Conservation (phyloP, 73 alveolate species). For the Vitrella brassicaformis region DNA sequence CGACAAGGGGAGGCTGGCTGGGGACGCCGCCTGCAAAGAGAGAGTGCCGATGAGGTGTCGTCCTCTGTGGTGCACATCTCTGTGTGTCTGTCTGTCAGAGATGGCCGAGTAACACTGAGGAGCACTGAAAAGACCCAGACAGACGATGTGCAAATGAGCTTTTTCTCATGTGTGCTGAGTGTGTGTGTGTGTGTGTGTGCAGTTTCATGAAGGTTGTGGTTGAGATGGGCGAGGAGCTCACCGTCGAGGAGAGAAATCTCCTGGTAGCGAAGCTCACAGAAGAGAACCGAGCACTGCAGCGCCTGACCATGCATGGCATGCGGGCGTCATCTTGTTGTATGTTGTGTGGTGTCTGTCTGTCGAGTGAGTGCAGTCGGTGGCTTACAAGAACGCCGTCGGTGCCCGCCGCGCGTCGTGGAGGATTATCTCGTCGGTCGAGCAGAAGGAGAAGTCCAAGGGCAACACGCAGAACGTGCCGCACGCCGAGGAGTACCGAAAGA, state of each 20-base stretch:
- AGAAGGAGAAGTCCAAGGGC: slow-evolving; percentile 36
- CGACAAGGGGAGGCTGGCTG: neutral
- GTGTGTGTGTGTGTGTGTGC: neutral
- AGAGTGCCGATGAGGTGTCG: no score
- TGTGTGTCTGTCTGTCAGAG: neutral
- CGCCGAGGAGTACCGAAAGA: slow-evolving; percentile 17
- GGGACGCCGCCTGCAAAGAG: no score
- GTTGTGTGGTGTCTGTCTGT: no score
- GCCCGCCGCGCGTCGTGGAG: slow-evolving; percentile 29
- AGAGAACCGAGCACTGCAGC: neutral
- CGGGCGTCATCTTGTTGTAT: no score
- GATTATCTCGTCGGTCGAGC: slow-evolving; percentile 13
- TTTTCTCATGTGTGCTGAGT: neutral
- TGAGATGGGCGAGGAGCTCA: neutral
- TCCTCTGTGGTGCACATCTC: neutral
- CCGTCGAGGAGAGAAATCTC: slow-evolving; percentile 20
- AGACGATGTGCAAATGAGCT: no score
- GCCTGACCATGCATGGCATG: no score
- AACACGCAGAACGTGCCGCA: neutral
- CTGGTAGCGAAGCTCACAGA: neutral
- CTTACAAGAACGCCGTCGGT: slow-evolving; percentile 28
- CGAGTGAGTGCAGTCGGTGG: slow-evolving; percentile 8
- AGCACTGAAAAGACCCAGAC: no score
- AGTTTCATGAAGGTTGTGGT: neutral
- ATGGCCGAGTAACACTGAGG: neutral